These are phyloP conservation scores for Jamesozyma spencerorum DNA, from an alignment of 805 yeast species.

Conservation along the genomic window DNA sequence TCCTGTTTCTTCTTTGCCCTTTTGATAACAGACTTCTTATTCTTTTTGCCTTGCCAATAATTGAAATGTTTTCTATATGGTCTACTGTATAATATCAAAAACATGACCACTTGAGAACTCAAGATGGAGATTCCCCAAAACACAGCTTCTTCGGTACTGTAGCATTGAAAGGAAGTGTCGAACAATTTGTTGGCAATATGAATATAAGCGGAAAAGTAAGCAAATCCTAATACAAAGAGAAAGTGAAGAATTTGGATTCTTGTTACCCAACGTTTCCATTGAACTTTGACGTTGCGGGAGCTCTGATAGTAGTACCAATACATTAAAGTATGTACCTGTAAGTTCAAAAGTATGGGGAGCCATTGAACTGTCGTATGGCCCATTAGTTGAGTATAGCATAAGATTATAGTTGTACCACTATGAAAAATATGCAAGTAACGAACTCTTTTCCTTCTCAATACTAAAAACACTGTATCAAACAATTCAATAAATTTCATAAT, in stretches of 20 bases:
- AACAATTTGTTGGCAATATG: slow-evolving; percentile 69
- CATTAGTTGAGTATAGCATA: slow-evolving; percentile 71
- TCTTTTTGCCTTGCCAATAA: slow-evolving; percentile 32
- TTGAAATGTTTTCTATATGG: slow-evolving; percentile 53
- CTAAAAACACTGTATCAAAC: slow-evolving; percentile 67
- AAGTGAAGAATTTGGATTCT: slow-evolving; percentile 75
- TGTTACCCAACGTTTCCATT: slow-evolving; percentile 92
- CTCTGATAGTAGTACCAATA: slow-evolving; percentile 79
- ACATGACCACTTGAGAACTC: slow-evolving; percentile 78
- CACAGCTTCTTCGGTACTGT: slow-evolving; percentile 90
- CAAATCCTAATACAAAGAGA: slow-evolving; percentile 61
- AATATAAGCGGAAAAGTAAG: slow-evolving; percentile 74
- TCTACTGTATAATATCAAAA: slow-evolving; percentile 84
- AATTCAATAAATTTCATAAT: slow-evolving; percentile 66
- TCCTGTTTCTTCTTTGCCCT: no score
- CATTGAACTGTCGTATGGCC: slow-evolving; percentile 73
- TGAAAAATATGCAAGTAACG: slow-evolving; percentile 75
- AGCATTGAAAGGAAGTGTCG: slow-evolving; percentile 61
- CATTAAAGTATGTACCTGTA: slow-evolving; percentile 77
- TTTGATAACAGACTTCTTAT: no score
- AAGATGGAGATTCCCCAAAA: slow-evolving; percentile 80
- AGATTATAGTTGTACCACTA: slow-evolving; percentile 77
- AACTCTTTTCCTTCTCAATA: slow-evolving; percentile 66
- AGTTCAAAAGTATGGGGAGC: slow-evolving; percentile 68
- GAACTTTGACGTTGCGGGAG: slow-evolving; percentile 72